Evolutionary conservation across 2,329 filamentous ascomycete genomes (phyloP), one percentile per base, ranked within the genome.

Genomic region (Teratosphaeria zuluensis): DNA sequence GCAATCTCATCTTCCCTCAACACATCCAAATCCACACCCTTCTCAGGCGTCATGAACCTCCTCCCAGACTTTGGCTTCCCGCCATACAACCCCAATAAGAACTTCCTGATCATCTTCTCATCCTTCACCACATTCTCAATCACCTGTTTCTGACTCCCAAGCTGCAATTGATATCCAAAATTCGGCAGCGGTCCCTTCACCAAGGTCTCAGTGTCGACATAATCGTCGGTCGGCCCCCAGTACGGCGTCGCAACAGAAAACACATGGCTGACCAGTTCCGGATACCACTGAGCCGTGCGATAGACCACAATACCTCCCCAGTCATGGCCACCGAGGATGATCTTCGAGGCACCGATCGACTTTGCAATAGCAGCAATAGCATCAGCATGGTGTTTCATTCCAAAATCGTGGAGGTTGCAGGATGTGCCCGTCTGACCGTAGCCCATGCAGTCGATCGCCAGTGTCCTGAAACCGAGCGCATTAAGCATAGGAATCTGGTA

Each of bases 271-370:
- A 96, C 78, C 12, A 95, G 78, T 48, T 85, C 75, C 0, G 89
- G 90, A 67, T 91, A 79, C 81, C 85, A 90, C 62, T 88, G 81
- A 14, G 86, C 84, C 59, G 88, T 76, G 57, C 90, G 84, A 80
- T 89, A 95, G 57, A 87, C 86, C 31, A 92, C 78, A 2, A 81
- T 79, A 66, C 89, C 91, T 72, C 92, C 92, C 83, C 92, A 96
- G 75, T 97, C 92, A 75, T 96, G 92, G 7, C 91, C 92, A 54
- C 91, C 90, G 14, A 96, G 81, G 58, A 96, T 86, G 68, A 96
- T 87, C 54, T 72, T 77, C 51, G 70, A 76, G 56, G 78, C 76
- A 3, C 77, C 75, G 4, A 86, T 72, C 42, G 86, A 80, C 60
- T 76, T 76, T 6, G 87, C 84, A 28, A 97, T 80, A 61, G 84